Evolutionary conservation across 2,329 filamentous ascomycete genomes (phyloP).

Genomic region (Neophaeococcomyces aloes): DNA sequence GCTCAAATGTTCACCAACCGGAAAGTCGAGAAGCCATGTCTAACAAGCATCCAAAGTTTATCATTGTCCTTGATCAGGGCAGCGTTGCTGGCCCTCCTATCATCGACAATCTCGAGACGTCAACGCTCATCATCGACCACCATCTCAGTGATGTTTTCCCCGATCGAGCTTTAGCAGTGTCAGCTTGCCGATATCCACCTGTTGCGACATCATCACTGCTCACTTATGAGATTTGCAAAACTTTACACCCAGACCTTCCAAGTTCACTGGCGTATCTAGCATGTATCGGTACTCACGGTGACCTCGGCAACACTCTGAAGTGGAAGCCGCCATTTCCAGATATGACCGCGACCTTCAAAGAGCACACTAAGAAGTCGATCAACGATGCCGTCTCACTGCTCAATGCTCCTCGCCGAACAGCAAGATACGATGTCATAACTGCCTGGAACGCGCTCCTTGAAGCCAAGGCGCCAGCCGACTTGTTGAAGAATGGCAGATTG

Average conservation of each 20-base stretch:
- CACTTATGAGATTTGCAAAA: constrained; percentile 52
- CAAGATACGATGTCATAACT: constrained; percentile 48
- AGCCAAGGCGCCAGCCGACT: constrained; percentile 41
- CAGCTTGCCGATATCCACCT: constrained; percentile 53
- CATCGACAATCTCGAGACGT: constrained; percentile 37
- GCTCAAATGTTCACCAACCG: constrained; percentile 47
- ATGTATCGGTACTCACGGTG: constrained; percentile 55
- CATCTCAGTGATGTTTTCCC: constrained; percentile 55
- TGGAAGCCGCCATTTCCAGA: constrained; percentile 58
- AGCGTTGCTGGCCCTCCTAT: constrained; percentile 46
- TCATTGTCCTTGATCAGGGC: constrained; percentile 58
- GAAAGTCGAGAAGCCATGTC: constrained; percentile 44
- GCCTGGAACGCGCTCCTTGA: constrained; percentile 51
- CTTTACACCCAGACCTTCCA: constrained; percentile 43
- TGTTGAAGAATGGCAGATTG: constrained; percentile 42
- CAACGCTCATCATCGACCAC: constrained; percentile 54
- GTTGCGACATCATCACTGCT: constrained; percentile 55
- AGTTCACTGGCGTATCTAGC: constrained; percentile 50
- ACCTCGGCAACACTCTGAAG: constrained; percentile 54
- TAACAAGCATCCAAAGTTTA: constrained; percentile 41
- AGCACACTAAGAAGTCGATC: constrained; percentile 50
- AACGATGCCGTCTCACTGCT: constrained; percentile 54
- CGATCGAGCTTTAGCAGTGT: constrained; percentile 43
- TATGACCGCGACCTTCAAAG: constrained; percentile 51
- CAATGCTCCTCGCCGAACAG: constrained; percentile 55